Percentiles rank a stretch among this genome's conserved stretches.
These are phyloP conservation scores for Candida sp. DNA, from an alignment of 1,139 yeast genomes.

Conservation along the genomic window DNA sequence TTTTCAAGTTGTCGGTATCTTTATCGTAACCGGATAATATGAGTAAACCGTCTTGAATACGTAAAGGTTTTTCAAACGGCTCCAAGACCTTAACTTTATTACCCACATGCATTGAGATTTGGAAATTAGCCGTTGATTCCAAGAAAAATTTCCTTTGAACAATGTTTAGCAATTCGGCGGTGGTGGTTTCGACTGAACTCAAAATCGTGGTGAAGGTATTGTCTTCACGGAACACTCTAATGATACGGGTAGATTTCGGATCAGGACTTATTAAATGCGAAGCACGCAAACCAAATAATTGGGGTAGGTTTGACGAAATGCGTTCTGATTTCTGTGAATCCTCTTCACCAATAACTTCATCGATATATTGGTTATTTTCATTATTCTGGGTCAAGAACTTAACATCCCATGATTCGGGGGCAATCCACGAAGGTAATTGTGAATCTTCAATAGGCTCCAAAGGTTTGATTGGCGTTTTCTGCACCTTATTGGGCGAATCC, in stretches of 20 bases:
- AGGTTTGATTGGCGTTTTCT: conserved; percentile 1
- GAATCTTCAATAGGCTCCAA: conserved; percentile 1
- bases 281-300: conserved; percentile 32
- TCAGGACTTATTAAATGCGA: conserved; percentile 21
- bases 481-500: not conserved
- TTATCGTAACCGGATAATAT: conserved; percentile 78
- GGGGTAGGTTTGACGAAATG: conserved; percentile 20
- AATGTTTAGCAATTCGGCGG: conserved; percentile 65
- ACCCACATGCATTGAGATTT: conserved; percentile 77
- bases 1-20: conserved; percentile 64
- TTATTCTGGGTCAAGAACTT: conserved; percentile 26
- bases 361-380: conserved; percentile 3
- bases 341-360: conserved; percentile 3
- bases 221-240: conserved; percentile 75
- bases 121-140: conserved; percentile 67
- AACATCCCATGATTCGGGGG: conserved; percentile 84
- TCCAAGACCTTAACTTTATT: conserved; percentile 73
- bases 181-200: conserved; percentile 74
- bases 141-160: conserved; percentile 77
- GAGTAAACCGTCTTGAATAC: conserved; percentile 71
- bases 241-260: conserved; percentile 41
- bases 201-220: conserved; percentile 80
- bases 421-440: conserved; percentile 43
- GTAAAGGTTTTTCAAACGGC: conserved; percentile 72
- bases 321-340: conserved; percentile 4